Conservation (phyloP, 768 basidiomycete genomes). For the Naganishia friedmannii region DNA sequence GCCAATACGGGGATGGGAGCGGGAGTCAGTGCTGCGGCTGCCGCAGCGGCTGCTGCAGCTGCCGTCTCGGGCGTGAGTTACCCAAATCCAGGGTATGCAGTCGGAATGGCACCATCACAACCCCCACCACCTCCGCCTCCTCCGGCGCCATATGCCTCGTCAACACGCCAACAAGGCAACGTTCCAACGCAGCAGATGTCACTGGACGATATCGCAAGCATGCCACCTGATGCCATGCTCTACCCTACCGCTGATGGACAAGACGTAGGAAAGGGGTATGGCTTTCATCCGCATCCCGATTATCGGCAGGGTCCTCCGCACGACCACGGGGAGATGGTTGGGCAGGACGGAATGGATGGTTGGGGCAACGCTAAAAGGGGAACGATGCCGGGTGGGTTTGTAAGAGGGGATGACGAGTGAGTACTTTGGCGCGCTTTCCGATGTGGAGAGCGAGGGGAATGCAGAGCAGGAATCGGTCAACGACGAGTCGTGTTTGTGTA, state of each 20-base stretch:
- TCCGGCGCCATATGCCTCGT: background rate
- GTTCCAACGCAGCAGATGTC: slow-evolving; percentile 3
- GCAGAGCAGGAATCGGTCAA: too few species aligned
- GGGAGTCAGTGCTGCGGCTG: slow-evolving; percentile 52
- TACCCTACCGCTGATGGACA: background rate
- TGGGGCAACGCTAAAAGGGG: slow-evolving; percentile 26
- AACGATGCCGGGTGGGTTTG: slow-evolving; percentile 7
- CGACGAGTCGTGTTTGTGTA: too few species aligned
- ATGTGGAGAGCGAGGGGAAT: too few species aligned
- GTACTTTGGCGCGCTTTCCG: background rate
- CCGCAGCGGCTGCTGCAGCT: slow-evolving; percentile 5
- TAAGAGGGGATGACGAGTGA: slow-evolving; percentile 20
- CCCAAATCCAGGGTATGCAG: slow-evolving; percentile 39
- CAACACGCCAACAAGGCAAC: too few species aligned
- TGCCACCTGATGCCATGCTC: slow-evolving; percentile 15
- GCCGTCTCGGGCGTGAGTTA: slow-evolving; percentile 3
- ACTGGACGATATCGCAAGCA: slow-evolving; percentile 18
- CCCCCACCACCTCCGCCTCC: slow-evolving; percentile 34
- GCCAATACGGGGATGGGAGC: slow-evolving; percentile 49
- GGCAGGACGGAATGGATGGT: slow-evolving; percentile 42
- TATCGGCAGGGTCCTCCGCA: slow-evolving; percentile 12
- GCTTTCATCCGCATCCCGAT: slow-evolving; percentile 49
- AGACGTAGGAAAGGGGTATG: slow-evolving; percentile 44
- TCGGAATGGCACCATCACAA: background rate
- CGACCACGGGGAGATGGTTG: slow-evolving; percentile 37